Base-by-base conservation (phyloP, 805 yeast genomes). In the Zygotorulaspora danielsina region DNA sequence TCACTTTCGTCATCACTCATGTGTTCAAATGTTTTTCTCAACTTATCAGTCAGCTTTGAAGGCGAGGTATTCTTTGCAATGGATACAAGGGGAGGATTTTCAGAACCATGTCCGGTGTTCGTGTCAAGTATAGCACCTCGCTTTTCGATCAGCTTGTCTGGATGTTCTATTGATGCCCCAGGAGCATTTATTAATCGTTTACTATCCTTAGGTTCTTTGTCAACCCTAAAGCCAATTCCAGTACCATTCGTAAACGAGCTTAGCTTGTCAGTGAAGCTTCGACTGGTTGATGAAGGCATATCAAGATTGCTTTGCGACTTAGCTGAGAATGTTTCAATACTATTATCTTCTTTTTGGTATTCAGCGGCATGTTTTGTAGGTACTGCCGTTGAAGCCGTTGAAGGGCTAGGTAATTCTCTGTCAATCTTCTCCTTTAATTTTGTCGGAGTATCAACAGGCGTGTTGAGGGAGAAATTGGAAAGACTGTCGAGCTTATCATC, bases 221-320 rank as follows among this genome's bases (percentile, higher is more conserved):
- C 45, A 17, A 44, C 45, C 20, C 51, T 38, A 20, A 51, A 39
- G 3, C 56, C 56, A 15, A 51, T 41, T 12, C 51, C 54, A 13
- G 46, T 40, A 20, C 39, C 32, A 20, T 39, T 45, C 24, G 50
- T 45, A 33, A 51, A 51, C 3, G 31, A 40, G 22, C 41, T 46
- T 16, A 51, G 42, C 34, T 50, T 51, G 11, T 50, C 53, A n/a
- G 51, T 37, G 25, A 51, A 51, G 11, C 38, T 38, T 31, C 41
- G 34, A 28, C 34, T 34, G 3, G 44, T 32, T 17, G 38, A 32
- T 16, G 12, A 32, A n/a, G 24, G 21, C 21, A n/a, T 19, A 10
- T 25, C 27, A 18, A 27, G 31, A 8, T n/a, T 10, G 16, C 18
- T 27, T 5, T n/a, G 12, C 11, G 17, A 10, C 5, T 27, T 15